phyloP scores from a whole-genome alignment of 2,329 filamentous ascomycete genomes.

The Didymella exigua region DNA sequence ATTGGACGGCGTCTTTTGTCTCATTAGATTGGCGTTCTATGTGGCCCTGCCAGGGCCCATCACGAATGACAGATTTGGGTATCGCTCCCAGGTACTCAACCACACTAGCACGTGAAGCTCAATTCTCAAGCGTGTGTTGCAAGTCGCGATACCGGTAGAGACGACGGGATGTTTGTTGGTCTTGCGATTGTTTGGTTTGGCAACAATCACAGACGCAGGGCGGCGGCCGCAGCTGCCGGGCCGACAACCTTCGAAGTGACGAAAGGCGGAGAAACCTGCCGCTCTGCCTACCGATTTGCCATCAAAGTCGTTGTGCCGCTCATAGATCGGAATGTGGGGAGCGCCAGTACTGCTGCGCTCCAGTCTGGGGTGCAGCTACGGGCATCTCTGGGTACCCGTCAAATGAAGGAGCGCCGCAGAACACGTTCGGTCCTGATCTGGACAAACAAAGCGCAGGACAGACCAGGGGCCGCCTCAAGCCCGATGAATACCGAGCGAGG shows the following conservation, averaged over 20 bases:
- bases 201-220: conserved; percentile 7
- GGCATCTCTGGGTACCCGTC: conserved; percentile 10
- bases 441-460: conserved; percentile 6
- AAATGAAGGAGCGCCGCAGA: not conserved
- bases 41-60: conserved; percentile 15
- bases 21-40: conserved; percentile 26
- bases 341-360: conserved; percentile 22
- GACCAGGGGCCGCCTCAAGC: not conserved
- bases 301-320: conserved; percentile 22
- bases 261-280: conserved; percentile 15
- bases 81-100: conserved; percentile 1
- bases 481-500: conserved; percentile 8
- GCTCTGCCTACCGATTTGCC: conserved; percentile 27
- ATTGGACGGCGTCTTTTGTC: conserved; percentile 18
- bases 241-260: conserved; percentile 14
- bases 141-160: conserved; percentile 5
- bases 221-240: conserved; percentile 12
- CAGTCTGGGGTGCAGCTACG: conserved; percentile 34
- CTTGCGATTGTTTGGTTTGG: conserved; percentile 2
- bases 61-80: conserved; percentile 10
- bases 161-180: conserved; percentile 6
- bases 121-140: conserved; percentile 3
- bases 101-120: conserved; percentile 5
- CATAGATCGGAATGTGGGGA: conserved; percentile 27
- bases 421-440: not conserved